Percentiles rank a stretch among this genome's conserved stretches.
Conservation (phyloP, 2,329 filamentous ascomycete species). For the Nigrospora sphaerica region DNA sequence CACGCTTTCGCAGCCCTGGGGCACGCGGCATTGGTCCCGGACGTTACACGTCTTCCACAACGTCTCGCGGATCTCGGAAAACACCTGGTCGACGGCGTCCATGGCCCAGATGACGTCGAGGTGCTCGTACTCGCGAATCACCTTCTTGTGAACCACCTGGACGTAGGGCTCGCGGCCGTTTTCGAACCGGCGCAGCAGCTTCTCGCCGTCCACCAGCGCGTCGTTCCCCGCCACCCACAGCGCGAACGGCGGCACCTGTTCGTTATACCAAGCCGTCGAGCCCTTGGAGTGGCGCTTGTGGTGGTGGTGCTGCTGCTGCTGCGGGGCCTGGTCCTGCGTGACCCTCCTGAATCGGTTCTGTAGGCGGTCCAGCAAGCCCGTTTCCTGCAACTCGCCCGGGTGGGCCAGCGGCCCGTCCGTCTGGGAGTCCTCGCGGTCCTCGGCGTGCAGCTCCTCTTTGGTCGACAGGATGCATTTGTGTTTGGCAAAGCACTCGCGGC, state of each 20-base stretch:
- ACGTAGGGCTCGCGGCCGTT: slow-evolving; percentile 76
- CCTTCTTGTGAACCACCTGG: slow-evolving; percentile 69
- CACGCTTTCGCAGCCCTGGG: slow-evolving; percentile 54
- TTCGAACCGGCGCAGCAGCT: slow-evolving; percentile 67
- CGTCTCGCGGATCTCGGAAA: slow-evolving; percentile 70
- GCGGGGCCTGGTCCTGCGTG: slow-evolving; percentile 4
- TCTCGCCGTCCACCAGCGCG: slow-evolving; percentile 73
- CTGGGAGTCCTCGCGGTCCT: slow-evolving; percentile 53
- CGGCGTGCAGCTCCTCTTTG: slow-evolving; percentile 56
- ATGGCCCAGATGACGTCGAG: slow-evolving; percentile 94
- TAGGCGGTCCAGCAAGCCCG: neutral
- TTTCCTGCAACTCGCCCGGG: slow-evolving; percentile 13
- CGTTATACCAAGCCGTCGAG: slow-evolving; percentile 72
- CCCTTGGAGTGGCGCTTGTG: slow-evolving; percentile 35
- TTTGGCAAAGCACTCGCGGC: slow-evolving; percentile 68
- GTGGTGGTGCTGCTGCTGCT: slow-evolving; percentile 15
- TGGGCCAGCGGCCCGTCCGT: slow-evolving; percentile 25
- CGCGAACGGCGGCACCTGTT: slow-evolving; percentile 72
- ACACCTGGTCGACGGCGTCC: slow-evolving; percentile 77
- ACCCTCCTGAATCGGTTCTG: slow-evolving; percentile 5
- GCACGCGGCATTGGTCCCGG: slow-evolving; percentile 52
- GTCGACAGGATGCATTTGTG: slow-evolving; percentile 86
- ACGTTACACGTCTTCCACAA: slow-evolving; percentile 70
- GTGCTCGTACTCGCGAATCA: slow-evolving; percentile 86
- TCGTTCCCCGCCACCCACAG: slow-evolving; percentile 84